Conservation (phyloP, 2,329 filamentous ascomycete species). For the Xylaria digitata region DNA sequence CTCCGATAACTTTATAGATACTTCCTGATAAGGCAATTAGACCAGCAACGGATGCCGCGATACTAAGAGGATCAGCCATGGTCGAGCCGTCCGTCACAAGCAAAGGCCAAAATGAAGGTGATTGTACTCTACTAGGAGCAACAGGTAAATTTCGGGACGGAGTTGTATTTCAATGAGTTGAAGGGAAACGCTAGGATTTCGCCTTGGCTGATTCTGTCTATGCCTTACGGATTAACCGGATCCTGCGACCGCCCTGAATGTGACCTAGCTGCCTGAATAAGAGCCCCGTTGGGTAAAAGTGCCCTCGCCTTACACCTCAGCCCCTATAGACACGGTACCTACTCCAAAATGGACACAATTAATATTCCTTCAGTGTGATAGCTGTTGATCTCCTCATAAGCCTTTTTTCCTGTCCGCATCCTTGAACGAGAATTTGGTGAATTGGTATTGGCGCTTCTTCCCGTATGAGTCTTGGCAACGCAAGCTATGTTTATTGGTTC, state of each 20-base stretch:
- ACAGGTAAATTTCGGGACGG: neutral
- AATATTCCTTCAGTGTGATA: too few species aligned
- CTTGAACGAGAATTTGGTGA: too few species aligned
- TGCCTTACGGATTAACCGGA: neutral
- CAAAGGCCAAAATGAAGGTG: neutral
- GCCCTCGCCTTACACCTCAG: too few species aligned
- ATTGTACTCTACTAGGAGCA: neutral
- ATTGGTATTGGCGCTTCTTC: too few species aligned
- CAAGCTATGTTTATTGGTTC: too few species aligned
- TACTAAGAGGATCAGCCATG: constrained; percentile 19
- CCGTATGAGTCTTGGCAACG: too few species aligned
- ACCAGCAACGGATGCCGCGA: constrained; percentile 26
- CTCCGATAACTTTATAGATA: constrained; percentile 8
- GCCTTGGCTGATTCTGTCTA: neutral
- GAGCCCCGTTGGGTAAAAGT: too few species aligned
- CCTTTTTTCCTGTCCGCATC: too few species aligned
- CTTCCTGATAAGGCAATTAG: constrained; percentile 23
- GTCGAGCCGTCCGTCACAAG: neutral
- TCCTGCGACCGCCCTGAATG: neutral
- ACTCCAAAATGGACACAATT: too few species aligned
- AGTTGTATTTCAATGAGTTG: neutral
- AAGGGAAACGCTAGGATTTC: neutral
- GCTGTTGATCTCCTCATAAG: too few species aligned
- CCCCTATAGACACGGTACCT: too few species aligned
- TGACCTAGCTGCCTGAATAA: neutral